A percentile compares a stretch with the other conserved stretches of the same genome.
Evolutionary conservation across 2,329 filamentous ascomycete species (phyloP).

Genomic region (Aspergillus candidus): DNA sequence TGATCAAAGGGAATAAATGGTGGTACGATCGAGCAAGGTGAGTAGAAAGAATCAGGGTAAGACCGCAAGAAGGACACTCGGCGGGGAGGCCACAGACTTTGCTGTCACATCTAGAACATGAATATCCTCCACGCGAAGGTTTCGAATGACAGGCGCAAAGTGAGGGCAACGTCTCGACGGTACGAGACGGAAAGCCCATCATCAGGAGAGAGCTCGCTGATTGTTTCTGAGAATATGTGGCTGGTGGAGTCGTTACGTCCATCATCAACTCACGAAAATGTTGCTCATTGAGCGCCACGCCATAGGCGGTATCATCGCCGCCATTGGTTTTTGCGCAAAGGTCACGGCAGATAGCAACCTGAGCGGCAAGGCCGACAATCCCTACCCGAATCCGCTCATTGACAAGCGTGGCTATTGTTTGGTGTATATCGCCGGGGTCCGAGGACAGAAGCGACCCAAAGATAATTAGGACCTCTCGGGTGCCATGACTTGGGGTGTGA

Average conservation of each 20-base stretch:
- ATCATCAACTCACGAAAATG: constrained; percentile 89
- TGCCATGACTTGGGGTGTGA: constrained; percentile 88
- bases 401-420: constrained; percentile 74
- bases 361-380: constrained; percentile 83
- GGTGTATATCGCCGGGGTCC: constrained; percentile 91
- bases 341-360: constrained; percentile 87
- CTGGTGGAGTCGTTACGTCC: constrained; percentile 79
- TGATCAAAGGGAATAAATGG: constrained; percentile 81
- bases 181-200: constrained; percentile 95
- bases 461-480: constrained; percentile 83
- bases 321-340: constrained; percentile 82
- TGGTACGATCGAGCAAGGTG: constrained; percentile 91
- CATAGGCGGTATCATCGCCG: constrained; percentile 66
- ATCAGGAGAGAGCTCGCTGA: constrained; percentile 62
- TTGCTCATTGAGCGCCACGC: constrained; percentile 76
- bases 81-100: constrained; percentile 88
- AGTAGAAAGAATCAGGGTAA: constrained; percentile 90
- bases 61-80: constrained; percentile 82
- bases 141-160: constrained; percentile 89
- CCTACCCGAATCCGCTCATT: constrained; percentile 79
- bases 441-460: constrained; percentile 85
- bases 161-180: constrained; percentile 64
- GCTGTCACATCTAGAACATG: constrained; percentile 78
- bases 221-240: constrained; percentile 59
- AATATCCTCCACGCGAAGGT: constrained; percentile 76